Conservation (phyloP, 148 eudicot species). For the Camellia sinensis region DNA sequence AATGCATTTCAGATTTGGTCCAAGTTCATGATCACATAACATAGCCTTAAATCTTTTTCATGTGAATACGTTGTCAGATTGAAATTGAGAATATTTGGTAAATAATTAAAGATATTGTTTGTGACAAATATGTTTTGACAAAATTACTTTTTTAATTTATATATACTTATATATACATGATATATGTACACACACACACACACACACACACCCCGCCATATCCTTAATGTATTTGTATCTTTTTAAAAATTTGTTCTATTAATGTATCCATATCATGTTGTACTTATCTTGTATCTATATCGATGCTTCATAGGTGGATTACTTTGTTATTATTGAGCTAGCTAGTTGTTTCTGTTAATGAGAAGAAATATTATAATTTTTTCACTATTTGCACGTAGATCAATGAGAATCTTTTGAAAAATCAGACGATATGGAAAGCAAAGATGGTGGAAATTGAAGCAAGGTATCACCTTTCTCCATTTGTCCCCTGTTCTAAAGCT, state of each 20-base stretch:
- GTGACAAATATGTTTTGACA: neutral
- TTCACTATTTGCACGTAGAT: constrained; percentile 42
- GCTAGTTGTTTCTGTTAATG: constrained; percentile 8
- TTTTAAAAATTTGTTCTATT: neutral
- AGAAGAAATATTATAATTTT: neutral
- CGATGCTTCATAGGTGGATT: neutral
- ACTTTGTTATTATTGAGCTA: neutral
- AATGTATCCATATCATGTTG: neutral
- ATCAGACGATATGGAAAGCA: constrained; percentile 67
- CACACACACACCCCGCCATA: neutral
- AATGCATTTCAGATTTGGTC: neutral
- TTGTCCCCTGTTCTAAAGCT: neutral
- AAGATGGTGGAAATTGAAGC: constrained; percentile 62
- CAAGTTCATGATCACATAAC: neutral
- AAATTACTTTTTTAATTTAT: neutral
- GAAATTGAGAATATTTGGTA: neutral
- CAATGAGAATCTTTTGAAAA: constrained; percentile 70
- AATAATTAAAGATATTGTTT: neutral
- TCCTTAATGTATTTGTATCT: neutral
- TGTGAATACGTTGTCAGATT: neutral
- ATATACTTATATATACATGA: neutral
- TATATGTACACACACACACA: neutral
- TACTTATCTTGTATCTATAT: neutral
- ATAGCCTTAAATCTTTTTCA: neutral
- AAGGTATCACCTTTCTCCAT: constrained; percentile 42